Evolutionary conservation across 192 early-diverging fungal species (phyloP), one percentile per base, ranked within the genome.

Genomic region (Rhizoclosmatium globosum): DNA sequence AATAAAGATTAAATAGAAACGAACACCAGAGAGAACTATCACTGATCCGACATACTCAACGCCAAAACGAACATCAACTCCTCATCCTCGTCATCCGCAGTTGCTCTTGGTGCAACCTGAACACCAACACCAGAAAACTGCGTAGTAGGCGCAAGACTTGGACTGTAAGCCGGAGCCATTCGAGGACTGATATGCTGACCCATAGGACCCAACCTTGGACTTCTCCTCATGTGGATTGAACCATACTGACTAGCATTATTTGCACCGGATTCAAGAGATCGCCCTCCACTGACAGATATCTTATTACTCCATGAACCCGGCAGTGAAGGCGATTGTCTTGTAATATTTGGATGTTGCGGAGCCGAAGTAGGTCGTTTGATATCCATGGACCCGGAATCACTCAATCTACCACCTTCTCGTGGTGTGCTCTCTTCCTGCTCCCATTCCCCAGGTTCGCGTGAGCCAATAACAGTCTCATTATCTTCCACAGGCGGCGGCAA

Each of bases 11-110:
- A 31, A 31, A 31, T 31, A 31, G 31, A 31, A 31, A 31, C 31
- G 31, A 31, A 31, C 31, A 31, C 31, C 31, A 31, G 31, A 31
- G 31, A 31, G 31, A 31, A 31, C 31, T 31, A 31, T 31, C 31
- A 31, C 31, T 53, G 50, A 7, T 77, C 75, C 4, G 23, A 42
- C 9, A 77, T 23, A 38, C 19, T 31, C 64, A 77, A 56, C 38
- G 69, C 75, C 62, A 77, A 50, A 19, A 77, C 64, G 50, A 62
- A 77, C 75, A 66, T 64, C 21, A 77, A 47, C 47, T 77, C 75
- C 41, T 77, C 75, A 1, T 77, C 75, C 41, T 77, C 75, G 50
- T 77, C 75, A 31, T 67, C 47, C 17, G 2, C 2, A 2, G 75
- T 67, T n/a, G 64, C 75, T 1, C 61, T 41, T 64, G 75, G 75